Conservation (phyloP, 768 basidiomycete genomes). For the Russula dissimulans region DNA sequence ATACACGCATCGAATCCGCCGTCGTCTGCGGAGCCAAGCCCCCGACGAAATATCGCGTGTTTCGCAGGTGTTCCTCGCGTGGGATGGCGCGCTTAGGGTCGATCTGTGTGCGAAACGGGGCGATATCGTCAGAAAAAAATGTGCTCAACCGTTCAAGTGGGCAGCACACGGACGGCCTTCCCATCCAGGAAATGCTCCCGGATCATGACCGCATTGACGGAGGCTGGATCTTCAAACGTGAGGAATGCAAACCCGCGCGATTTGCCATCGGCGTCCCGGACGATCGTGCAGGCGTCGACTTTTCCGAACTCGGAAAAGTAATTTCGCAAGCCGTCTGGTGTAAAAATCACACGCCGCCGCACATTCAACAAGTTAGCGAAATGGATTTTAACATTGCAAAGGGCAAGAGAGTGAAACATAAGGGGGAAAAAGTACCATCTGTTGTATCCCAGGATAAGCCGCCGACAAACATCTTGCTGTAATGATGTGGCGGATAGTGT, state of each 20-base stretch:
- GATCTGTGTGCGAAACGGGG: slow-evolving; percentile 54
- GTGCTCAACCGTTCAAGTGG: background rate
- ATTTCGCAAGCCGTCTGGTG: slow-evolving; percentile 60
- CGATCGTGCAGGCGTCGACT: slow-evolving; percentile 96
- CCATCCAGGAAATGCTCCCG: slow-evolving; percentile 93
- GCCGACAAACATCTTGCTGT: slow-evolving; percentile 99
- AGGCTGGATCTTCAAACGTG: slow-evolving; percentile 87
- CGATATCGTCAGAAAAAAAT: background rate
- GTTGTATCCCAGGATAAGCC: slow-evolving; percentile 99
- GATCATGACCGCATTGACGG: slow-evolving; percentile 93
- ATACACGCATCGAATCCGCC: slow-evolving; percentile 86
- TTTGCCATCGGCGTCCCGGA: slow-evolving; percentile 92
- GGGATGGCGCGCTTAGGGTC: slow-evolving; percentile 99
- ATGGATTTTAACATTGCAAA: slow-evolving; percentile 24
- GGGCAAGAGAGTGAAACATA: slow-evolving; percentile 26
- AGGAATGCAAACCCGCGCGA: slow-evolving; percentile 97
- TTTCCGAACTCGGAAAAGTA: slow-evolving; percentile 96
- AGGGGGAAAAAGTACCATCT: slow-evolving; percentile 62
- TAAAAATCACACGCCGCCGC: slow-evolving; percentile 22
- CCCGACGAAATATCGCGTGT: slow-evolving; percentile 94
- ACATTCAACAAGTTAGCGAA: slow-evolving; percentile 38
- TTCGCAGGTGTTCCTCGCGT: slow-evolving; percentile 86
- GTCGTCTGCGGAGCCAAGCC: slow-evolving; percentile 88
- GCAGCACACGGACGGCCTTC: slow-evolving; percentile 69
- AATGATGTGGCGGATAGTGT: slow-evolving; percentile 18